Evolutionary conservation across 495 filamentous ascomycete genomes (phyloP).

Genomic region (Xanthoparmelia taractica): DNA sequence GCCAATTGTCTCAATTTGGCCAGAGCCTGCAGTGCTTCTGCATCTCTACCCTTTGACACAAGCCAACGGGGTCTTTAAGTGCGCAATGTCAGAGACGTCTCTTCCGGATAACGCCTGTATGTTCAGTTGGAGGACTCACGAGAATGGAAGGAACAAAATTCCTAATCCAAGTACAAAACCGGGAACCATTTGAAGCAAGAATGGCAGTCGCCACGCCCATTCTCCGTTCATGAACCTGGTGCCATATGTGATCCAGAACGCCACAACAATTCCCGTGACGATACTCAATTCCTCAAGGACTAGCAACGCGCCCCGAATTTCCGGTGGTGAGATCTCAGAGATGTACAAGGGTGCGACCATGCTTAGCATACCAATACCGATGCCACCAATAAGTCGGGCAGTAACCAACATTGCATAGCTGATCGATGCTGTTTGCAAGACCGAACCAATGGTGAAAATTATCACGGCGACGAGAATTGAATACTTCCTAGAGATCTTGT

Average conservation of each 20-base stretch:
- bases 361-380: conserved; percentile 51
- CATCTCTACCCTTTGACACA: conserved; percentile 40
- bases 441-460: conserved; percentile 49
- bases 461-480: conserved; percentile 49
- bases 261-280: conserved; percentile 48
- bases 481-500: conserved; percentile 50
- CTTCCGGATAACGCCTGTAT: background rate
- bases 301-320: conserved; percentile 46
- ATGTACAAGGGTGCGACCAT: conserved; percentile 52
- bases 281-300: conserved; percentile 50
- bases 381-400: conserved; percentile 54
- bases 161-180: conserved; percentile 40
- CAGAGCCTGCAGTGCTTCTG: conserved; percentile 42
- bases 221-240: conserved; percentile 45
- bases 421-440: conserved; percentile 48
- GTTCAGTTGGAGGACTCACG: conserved; percentile 16
- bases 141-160: conserved; percentile 45
- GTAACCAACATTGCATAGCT: conserved; percentile 51
- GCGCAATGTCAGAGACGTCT: background rate
- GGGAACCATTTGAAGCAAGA: conserved; percentile 45
- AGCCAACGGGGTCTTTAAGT: conserved; percentile 39
- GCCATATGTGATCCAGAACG: conserved; percentile 52
- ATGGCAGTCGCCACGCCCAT: conserved; percentile 46
- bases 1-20: conserved; percentile 40
- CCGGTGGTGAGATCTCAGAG: conserved; percentile 49